Conservation (phyloP, 1,284 basidiomycete species). For the Ceratobasidium sp. region DNA sequence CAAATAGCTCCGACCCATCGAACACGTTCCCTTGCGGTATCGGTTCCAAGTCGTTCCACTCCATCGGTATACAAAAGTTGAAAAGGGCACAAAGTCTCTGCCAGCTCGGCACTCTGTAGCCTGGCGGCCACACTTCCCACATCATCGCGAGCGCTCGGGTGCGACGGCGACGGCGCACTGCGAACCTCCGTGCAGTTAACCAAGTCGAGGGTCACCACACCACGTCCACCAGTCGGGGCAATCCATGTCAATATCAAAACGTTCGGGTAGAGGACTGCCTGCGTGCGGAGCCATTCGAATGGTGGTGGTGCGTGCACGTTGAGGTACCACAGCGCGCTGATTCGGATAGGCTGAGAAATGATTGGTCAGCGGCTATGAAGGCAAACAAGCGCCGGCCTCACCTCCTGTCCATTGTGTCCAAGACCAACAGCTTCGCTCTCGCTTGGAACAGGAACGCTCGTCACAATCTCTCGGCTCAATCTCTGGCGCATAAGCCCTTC, state of each 20-base stretch:
- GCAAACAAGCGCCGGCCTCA: constrained; percentile 18
- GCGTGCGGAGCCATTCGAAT: constrained; percentile 83
- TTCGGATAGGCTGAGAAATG: constrained; percentile 70
- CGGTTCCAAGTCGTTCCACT: constrained; percentile 80
- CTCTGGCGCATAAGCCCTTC: constrained; percentile 34
- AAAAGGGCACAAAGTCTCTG: constrained; percentile 82
- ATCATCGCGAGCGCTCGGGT: constrained; percentile 78
- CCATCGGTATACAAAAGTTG: constrained; percentile 87
- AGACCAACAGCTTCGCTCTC: constrained; percentile 30
- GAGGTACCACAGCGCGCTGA: constrained; percentile 85
- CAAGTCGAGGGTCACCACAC: constrained; percentile 81
- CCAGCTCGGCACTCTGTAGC: constrained; percentile 61
- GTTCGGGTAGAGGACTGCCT: constrained; percentile 80
- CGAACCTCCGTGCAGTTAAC: constrained; percentile 83
- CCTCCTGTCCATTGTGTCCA: constrained; percentile 34
- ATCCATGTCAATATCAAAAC: constrained; percentile 84
- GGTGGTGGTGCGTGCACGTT: constrained; percentile 82
- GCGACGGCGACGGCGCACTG: constrained; percentile 75
- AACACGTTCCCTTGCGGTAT: constrained; percentile 80
- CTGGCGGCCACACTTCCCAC: constrained; percentile 81
- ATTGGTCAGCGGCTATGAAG: constrained; percentile 28
- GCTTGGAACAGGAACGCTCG: constrained; percentile 31
- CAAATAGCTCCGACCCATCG: constrained; percentile 88
- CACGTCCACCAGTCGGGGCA: constrained; percentile 74
- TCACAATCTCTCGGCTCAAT: constrained; percentile 35